Evolutionary conservation across 83 land plant genomes (phyloP).

Genomic region (Picea abies): DNA sequence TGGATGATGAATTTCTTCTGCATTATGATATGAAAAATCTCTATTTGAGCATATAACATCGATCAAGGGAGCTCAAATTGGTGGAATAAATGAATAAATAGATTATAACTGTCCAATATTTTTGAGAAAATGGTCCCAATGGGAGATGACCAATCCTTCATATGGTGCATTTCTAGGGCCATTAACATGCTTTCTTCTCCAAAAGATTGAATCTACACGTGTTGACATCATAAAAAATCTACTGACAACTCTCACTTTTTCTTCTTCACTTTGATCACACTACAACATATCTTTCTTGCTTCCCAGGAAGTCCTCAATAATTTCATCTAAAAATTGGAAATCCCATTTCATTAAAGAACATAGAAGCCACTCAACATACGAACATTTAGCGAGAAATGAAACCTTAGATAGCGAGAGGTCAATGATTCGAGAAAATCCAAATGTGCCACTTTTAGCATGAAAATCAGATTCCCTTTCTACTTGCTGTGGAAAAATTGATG

Average conservation of each 20-base stretch:
- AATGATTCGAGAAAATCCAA: conserved; percentile 39
- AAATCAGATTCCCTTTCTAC: not conserved
- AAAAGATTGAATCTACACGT: conserved; percentile 12
- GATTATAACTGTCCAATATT: conserved; percentile 25
- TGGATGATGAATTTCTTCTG: conserved; percentile 40
- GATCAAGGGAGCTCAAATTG: conserved; percentile 40
- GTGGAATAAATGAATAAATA: conserved; percentile 34
- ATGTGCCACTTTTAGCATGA: conserved; percentile 24
- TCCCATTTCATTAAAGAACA: conserved; percentile 16
- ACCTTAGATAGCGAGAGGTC: conserved; percentile 33
- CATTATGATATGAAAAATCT: conserved; percentile 27
- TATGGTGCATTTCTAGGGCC: conserved; percentile 25
- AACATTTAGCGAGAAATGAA: conserved; percentile 27
- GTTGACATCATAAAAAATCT: conserved; percentile 29
- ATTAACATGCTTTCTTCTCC: conserved; percentile 20
- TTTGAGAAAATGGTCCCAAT: conserved; percentile 16
- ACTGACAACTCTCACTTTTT: conserved; percentile 35
- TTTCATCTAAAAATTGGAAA: not conserved
- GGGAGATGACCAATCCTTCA: conserved; percentile 34
- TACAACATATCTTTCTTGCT: not conserved
- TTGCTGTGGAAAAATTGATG: conserved; percentile 18
- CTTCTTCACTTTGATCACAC: conserved; percentile 19
- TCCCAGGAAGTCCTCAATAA: conserved; percentile 14
- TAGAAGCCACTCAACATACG: conserved; percentile 29
- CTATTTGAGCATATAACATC: conserved; percentile 35